Evolutionary conservation across 768 basidiomycete genomes (phyloP).

Genomic region (Amanita jacksonii): DNA sequence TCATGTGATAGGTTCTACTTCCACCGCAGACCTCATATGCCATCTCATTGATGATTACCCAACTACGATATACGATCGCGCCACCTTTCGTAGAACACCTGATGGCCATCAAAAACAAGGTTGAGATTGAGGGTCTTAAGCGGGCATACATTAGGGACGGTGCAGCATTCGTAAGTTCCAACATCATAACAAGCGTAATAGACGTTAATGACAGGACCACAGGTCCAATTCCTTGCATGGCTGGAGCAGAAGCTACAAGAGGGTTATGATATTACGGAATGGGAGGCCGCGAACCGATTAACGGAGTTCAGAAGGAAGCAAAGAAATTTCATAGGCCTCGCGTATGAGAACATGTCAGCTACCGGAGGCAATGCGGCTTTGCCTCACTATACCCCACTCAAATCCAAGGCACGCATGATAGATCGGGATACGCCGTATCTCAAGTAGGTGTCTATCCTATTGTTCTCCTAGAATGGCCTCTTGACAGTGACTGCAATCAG

Average conservation of each 20-base stretch:
- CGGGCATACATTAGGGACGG: constrained; percentile 88
- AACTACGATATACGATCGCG: constrained; percentile 66
- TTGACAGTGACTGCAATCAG: constrained; percentile 28
- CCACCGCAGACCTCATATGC: constrained; percentile 71
- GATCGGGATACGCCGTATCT: constrained; percentile 77
- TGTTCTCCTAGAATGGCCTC: constrained; percentile 8
- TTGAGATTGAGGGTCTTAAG: constrained; percentile 75
- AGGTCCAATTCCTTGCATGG: constrained; percentile 85
- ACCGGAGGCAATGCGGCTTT: constrained; percentile 88
- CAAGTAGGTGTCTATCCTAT: constrained; percentile 48
- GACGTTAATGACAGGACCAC: constrained; percentile 10
- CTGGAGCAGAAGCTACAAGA: constrained; percentile 70
- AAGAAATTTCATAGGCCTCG: constrained; percentile 74
- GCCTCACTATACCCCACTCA: constrained; percentile 84
- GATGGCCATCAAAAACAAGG: constrained; percentile 84
- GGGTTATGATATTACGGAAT: constrained; percentile 83
- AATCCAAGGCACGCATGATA: constrained; percentile 60
- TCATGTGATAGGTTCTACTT: constrained; percentile 44
- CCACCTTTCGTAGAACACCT: constrained; percentile 65
- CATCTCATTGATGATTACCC: constrained; percentile 77
- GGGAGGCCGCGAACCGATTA: constrained; percentile 80
- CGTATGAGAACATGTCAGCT: constrained; percentile 86
- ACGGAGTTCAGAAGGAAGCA: constrained; percentile 64
- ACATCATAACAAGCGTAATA: background rate
- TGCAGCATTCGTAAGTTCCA: constrained; percentile 58